Base-by-base conservation (phyloP, 306 rosid genomes). In the Malus fusca region DNA sequence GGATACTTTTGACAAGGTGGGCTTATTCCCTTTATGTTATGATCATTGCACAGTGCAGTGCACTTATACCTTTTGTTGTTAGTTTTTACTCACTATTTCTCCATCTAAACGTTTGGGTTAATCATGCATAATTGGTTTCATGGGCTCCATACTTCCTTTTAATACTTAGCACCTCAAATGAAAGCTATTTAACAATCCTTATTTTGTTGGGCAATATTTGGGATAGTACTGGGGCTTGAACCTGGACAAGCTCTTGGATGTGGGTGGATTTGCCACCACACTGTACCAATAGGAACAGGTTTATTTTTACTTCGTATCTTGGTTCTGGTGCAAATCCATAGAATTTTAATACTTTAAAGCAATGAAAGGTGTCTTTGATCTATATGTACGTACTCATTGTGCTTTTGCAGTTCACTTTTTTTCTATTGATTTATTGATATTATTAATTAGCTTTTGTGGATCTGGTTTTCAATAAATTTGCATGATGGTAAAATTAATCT, bases 1-100 rank as follows among this genome's bases (percentile, higher is more conserved):
- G 61, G 93, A 83, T 85, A 87, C 99, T 73, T 92, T 96, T 79
- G 92, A 96, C 71, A 88, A 92, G 98, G 99, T 96, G 73, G 52
- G 81, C 44, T 83, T 79, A 66, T 62, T 69, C 37, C 33, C 76
- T 46, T 14, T 73, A 48, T 53, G 72, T 65, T 51, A 55, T 40
- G 60, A 63, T 53, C 31, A 15, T 51, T 72, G 56, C 43, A 44
- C 12, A n/a, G 65, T 53, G 63, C 44, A 42, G 6, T 77, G 12
- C 22, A 33, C 7, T 28, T 65, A 35, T 19, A n/a, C 33, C 2
- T 43, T n/a, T 8, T 56, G 30, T 28, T 48, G 17, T 71, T 18
- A 42, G 22, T 53, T 73, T 80, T 52, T 21, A 52, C 43, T 30
- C 22, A 35, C 9, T 28, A 67, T 23, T 69, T 42, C 46, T 44